Evolutionary conservation across 495 filamentous ascomycete species (phyloP).

Genomic region (Cryomyces minteri): DNA sequence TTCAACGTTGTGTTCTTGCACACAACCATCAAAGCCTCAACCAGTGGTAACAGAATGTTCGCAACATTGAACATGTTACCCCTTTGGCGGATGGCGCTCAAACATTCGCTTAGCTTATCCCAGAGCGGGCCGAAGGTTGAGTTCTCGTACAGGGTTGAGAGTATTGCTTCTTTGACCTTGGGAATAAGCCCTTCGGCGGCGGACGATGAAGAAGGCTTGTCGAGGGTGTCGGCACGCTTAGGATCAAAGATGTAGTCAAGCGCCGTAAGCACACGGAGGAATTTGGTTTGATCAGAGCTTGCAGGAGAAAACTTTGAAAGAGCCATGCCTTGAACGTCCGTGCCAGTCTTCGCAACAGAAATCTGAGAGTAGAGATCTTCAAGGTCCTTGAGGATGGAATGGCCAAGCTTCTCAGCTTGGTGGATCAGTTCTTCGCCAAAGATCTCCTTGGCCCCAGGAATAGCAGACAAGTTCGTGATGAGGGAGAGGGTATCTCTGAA

Average conservation of each 20-base stretch:
- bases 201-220: slow-evolving; percentile 23
- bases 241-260: slow-evolving; percentile 74
- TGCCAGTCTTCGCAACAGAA: slow-evolving; percentile 66
- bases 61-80: slow-evolving; percentile 94
- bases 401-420: slow-evolving; percentile 67
- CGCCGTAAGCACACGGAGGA: slow-evolving; percentile 82
- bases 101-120: slow-evolving; percentile 83
- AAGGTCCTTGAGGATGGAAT: slow-evolving; percentile 67
- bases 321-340: slow-evolving; percentile 86
- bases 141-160: slow-evolving; percentile 77
- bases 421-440: slow-evolving; percentile 81
- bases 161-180: slow-evolving; percentile 56
- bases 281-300: slow-evolving; percentile 86
- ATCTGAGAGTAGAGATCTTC: slow-evolving; percentile 80
- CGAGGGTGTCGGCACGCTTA: slow-evolving; percentile 32
- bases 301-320: slow-evolving; percentile 90
- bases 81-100: slow-evolving; percentile 71
- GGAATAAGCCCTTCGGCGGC: slow-evolving; percentile 5
- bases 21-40: slow-evolving; percentile 95
- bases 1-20: slow-evolving; percentile 90
- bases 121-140: slow-evolving; percentile 77
- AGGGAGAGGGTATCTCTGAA: slow-evolving; percentile 93
- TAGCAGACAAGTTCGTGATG: slow-evolving; percentile 90
- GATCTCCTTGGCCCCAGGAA: slow-evolving; percentile 74
- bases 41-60: slow-evolving; percentile 80